Evolutionary conservation across 345 rosid genomes (phyloP).

Genomic region (Cardamine occulta): DNA sequence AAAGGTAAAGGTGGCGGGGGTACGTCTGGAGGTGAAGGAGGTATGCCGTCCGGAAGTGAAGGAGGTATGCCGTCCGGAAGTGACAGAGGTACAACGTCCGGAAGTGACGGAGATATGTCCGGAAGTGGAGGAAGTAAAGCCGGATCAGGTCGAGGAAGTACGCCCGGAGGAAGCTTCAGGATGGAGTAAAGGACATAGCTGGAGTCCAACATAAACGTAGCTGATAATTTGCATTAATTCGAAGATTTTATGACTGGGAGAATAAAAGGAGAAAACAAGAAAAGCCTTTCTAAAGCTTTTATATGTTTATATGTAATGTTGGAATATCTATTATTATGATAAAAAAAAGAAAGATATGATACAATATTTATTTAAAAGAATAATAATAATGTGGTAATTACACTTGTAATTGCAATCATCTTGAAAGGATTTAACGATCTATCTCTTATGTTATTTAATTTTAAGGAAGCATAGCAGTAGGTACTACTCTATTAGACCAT

Average conservation of each 20-base stretch:
- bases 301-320: conserved; percentile 10
- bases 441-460: neutral
- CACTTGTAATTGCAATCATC: neutral
- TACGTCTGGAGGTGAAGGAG: neutral
- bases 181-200: neutral
- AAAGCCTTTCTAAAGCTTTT: neutral
- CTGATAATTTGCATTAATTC: conserved; percentile 5
- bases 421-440: neutral
- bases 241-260: conserved; percentile 9
- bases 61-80: neutral
- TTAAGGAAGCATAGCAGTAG: neutral
- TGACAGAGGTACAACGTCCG: neutral
- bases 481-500: neutral
- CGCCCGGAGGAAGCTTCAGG: neutral
- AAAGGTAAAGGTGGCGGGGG: neutral
- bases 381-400: neutral
- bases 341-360: neutral
- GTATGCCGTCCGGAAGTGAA: neutral
- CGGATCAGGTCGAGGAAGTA: neutral
- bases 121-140: neutral
- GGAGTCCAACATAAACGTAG: neutral
- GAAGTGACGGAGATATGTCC: neutral
- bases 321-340: conserved; percentile 1
- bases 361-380: conserved; percentile 2
- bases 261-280: neutral